Conservation (phyloP, 2,329 filamentous ascomycete species). For the Colletotrichum sp. region DNA sequence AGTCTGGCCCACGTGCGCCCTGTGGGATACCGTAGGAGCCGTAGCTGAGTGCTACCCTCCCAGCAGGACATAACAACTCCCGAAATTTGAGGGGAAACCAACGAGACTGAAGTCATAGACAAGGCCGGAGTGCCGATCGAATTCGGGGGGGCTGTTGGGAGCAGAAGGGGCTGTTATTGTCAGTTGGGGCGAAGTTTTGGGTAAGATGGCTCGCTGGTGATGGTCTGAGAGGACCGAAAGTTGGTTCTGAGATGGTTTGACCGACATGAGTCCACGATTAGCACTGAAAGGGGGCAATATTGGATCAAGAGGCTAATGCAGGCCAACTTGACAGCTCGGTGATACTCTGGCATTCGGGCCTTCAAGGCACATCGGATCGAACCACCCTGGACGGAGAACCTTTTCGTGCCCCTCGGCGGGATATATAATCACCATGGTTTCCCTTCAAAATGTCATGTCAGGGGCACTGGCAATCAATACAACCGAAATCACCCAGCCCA, state of each 20-base stretch:
- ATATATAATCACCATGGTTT: conserved; percentile 18
- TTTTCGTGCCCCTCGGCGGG: background rate
- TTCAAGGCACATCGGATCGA: conserved; percentile 11
- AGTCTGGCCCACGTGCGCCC: background rate
- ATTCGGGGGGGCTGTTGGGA: background rate
- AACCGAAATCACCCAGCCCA: conserved; percentile 34
- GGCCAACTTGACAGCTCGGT: conserved; percentile 14
- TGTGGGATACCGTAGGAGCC: background rate
- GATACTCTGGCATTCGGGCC: conserved; percentile 19
- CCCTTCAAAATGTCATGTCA: conserved; percentile 12
- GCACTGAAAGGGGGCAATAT: background rate
- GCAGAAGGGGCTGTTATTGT: background rate
- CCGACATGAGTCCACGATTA: background rate
- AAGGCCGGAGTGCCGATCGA: background rate
- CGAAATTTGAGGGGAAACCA: background rate
- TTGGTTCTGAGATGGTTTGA: background rate
- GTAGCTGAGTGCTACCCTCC: background rate
- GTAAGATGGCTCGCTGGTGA: background rate
- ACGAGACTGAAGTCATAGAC: background rate
- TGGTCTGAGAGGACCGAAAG: background rate
- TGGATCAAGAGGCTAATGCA: conserved; percentile 11
- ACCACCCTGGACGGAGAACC: background rate
- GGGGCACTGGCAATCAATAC: conserved; percentile 13
- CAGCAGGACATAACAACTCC: background rate
- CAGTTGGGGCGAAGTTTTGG: background rate